These are phyloP conservation scores for Extremus antarcticus DNA, from an alignment of 495 filamentous ascomycete genomes.

Conservation along the genomic window DNA sequence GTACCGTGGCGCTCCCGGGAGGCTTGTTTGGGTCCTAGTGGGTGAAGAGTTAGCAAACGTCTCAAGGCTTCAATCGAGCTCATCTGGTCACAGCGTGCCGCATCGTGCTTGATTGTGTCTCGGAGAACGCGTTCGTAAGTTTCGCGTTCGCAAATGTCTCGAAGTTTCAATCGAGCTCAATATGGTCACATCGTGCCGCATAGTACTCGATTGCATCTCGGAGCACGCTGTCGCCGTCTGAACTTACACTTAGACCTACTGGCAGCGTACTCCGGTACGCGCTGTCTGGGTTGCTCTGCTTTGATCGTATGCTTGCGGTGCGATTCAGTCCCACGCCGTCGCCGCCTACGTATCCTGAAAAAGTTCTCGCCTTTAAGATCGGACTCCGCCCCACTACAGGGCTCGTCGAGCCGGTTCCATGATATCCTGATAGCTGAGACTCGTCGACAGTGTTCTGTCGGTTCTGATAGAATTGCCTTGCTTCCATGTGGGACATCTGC, in stretches of 20 bases:
- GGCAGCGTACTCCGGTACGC: constrained; percentile 21
- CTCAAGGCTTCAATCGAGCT: too few relatives aligned
- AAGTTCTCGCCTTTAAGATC: constrained; percentile 1
- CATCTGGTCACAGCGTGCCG: too few relatives aligned
- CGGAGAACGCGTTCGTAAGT: too few relatives aligned
- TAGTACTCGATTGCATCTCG: too few relatives aligned
- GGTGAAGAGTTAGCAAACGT: too few relatives aligned
- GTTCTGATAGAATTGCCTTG: constrained; percentile 89
- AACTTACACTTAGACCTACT: constrained; percentile 23
- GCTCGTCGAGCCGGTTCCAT: constrained; percentile 2
- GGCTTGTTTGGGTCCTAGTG: constrained; percentile 23
- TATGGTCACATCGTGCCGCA: too few relatives aligned
- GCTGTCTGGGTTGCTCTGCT: constrained; percentile 16
- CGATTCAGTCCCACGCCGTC: not conserved
- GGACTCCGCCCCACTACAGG: constrained; percentile 4
- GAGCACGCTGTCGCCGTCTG: too few relatives aligned
- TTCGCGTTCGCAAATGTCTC: too few relatives aligned
- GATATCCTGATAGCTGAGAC: not conserved
- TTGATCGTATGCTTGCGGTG: constrained; percentile 6
- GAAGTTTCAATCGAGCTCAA: too few relatives aligned
- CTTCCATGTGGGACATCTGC: constrained; percentile 78
- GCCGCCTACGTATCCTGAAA: constrained; percentile 6
- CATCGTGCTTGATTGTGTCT: too few relatives aligned
- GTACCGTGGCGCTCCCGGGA: constrained; percentile 22
- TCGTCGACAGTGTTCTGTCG: constrained; percentile 25